Evolutionary conservation across 129 eudicot genomes (phyloP).

Genomic region (Chrysanthemum seticuspe): DNA sequence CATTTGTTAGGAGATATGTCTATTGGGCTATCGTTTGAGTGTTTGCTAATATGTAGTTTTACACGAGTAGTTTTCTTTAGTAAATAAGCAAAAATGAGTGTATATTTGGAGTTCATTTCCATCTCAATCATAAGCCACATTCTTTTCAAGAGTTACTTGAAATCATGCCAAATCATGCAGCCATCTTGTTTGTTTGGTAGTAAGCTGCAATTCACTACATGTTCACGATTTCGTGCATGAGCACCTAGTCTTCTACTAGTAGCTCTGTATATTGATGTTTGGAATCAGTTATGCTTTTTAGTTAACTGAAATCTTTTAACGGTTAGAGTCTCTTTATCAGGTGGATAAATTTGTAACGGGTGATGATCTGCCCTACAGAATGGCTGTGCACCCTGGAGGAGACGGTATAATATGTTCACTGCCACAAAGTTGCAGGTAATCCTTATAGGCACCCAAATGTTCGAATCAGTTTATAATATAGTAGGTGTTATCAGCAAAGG

Average conservation of each 20-base stretch:
- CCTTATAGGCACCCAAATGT: not conserved
- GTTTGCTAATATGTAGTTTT: too few species aligned
- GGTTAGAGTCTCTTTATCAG: constrained; percentile 26
- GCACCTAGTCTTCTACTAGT: not conserved
- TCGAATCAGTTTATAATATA: not conserved
- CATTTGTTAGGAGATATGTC: too few species aligned
- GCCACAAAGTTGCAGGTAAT: constrained; percentile 72
- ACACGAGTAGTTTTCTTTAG: too few species aligned
- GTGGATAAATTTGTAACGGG: constrained; percentile 63
- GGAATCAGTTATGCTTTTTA: constrained; percentile 11
- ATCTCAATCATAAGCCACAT: too few species aligned
- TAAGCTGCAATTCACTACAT: not conserved
- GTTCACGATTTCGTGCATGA: not conserved
- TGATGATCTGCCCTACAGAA: constrained; percentile 75
- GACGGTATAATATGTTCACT: constrained; percentile 79
- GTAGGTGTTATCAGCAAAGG: not conserved
- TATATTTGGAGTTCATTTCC: too few species aligned
- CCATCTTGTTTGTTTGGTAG: constrained; percentile 1
- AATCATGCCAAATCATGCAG: too few species aligned
- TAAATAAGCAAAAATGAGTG: too few species aligned
- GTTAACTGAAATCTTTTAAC: constrained; percentile 2
- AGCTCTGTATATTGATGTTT: constrained; percentile 8
- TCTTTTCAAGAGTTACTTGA: too few species aligned
- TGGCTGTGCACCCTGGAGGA: constrained; percentile 92
- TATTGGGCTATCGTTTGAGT: too few species aligned